Base-by-base conservation (phyloP, 805 yeast species). In the Metschnikowia colocasiae region DNA sequence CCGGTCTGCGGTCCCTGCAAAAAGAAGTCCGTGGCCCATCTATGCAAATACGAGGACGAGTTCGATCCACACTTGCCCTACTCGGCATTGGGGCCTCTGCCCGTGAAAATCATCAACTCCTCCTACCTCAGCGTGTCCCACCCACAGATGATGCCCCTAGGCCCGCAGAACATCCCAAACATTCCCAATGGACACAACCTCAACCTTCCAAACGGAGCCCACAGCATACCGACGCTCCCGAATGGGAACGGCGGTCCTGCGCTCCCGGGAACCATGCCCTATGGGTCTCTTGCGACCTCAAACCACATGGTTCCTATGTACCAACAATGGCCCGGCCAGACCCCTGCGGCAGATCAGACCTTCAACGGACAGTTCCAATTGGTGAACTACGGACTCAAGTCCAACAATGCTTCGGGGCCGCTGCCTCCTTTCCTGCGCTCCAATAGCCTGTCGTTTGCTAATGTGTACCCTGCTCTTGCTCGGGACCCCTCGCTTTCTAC, bases 1-100 rank as follows among this genome's bases (percentile, higher is more conserved):
- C 76, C 77, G 8, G 63, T 70, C 7, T 72, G 77, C 55, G 76
- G 77, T 13, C 54, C 69, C 16, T 72, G 77, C 53, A 60, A 59
- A 45, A 65, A 67, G 60, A 72, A 71, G 53, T 68, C 73, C 41
- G 67, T 72, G 30, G 74, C 75, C 22, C 77, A 72, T 49, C 52
- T 71, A 15, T 72, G 77, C 51, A 64, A 44, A 45, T 72, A 66
- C 51, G 75, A 69, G n/a, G 56, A 55, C 35, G 51, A 40, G 29
- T 16, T 19, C n/a, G 39, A 41, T 31, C 20, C n/a, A 10, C 16
- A 12, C 12, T 44, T n/a, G 30, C 43, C 9, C 23, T 30, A 23
- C n/a, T 16, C 26, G 5, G 23, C 38, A 10, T 9, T 27, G 16
- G 25, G 34, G 27, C 27, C 16, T 5, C 25, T 22, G 26, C 29